Base-by-base conservation (phyloP, 768 basidiomycete species). In the Tulasnella sp. region DNA sequence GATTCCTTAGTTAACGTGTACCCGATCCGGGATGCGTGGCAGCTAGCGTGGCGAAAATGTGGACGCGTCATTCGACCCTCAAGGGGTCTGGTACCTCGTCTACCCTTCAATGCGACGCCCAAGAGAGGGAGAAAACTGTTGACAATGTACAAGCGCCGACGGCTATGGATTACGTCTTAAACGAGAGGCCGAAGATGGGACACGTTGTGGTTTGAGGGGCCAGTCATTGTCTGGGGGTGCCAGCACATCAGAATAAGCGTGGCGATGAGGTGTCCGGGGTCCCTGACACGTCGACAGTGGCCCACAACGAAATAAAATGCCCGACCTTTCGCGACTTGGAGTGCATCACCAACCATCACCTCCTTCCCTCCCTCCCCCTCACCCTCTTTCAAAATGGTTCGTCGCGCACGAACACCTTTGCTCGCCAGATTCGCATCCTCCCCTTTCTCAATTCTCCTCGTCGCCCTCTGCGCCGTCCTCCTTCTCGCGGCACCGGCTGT, bases 401-500 rank as follows among this genome's bases (percentile, higher is more conserved):
- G 47, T 52, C 69, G 47, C n/a, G 29, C 69, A 9, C 44, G 41
- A 22, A 44, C 69, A 12, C 40, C 47, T 8, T 62, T 70, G 32
- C 32, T 62, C 26, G 26, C 69, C 36, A 70, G 29, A 52, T 44
- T 70, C 41, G 47, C 42, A 52, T 59, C 44, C 62, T 75, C 76
- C n/a, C 69, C 73, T n/a, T 72, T 77, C 42, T 78, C 77, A 35
- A 65, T 78, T 62, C 62, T 74, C 41, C 77, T 77, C 32, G 39
- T 74, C 72, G 41, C 73, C 17, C 64, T 71, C 69, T 71, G 80
- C 73, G 77, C 81, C 26, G 75, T 81, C 68, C 75, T 91, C 72
- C 77, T 80, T 82, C 86, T 77, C 80, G 92, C 80, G 75, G 92
- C 74, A 90, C 92, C 72, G 77, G 94, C 78, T 37, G 86, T 84